A percentile compares a stretch with the other conserved stretches of the same genome.
phyloP scores from a whole-genome alignment of 225 moss, liverwort and hornwort species.

The Pleurozium schreberi region DNA sequence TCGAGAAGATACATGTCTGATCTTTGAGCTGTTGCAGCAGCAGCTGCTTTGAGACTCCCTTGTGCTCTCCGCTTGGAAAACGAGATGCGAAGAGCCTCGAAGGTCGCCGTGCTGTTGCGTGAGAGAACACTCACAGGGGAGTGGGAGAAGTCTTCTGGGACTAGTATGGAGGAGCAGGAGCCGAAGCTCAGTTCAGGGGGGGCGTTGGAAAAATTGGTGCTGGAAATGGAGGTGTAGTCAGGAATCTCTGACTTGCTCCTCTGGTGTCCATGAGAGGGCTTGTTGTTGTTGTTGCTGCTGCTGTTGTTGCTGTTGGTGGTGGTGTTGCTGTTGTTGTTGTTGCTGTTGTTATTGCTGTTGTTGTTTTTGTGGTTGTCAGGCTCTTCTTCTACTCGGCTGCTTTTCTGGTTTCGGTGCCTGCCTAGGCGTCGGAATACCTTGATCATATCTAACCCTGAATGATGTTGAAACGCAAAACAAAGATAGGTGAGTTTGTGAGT shows the following conservation, averaged over 20 bases:
- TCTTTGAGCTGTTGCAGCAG: neutral
- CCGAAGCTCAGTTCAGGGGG: conserved; percentile 5
- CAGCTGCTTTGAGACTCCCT: neutral
- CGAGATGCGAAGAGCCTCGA: conserved; percentile 37
- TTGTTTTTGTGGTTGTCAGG: neutral
- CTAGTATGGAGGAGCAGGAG: conserved; percentile 13
- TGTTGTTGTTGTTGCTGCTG: neutral
- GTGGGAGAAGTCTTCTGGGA: conserved; percentile 11
- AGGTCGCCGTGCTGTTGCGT: conserved; percentile 23
- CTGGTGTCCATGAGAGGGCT: neutral
- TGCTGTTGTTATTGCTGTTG: neutral
- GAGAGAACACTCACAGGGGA: conserved; percentile 24
- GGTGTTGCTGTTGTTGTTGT: neutral
- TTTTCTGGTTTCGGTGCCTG: conserved; percentile 11
- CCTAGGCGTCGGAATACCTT: conserved; percentile 28
- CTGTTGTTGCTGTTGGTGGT: neutral
- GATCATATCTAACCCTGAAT: conserved; percentile 35
- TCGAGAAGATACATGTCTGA: conserved; percentile 41
- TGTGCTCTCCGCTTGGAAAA: conserved; percentile 37
- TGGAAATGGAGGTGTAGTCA: neutral
- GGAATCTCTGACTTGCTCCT: neutral
- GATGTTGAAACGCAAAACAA: neutral
- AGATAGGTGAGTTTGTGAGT: neutral
- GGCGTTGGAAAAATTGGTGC: neutral
- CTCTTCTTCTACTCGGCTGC: conserved; percentile 2